These are phyloP conservation scores for Suhomyces panamericanus DNA, from an alignment of 1,139 yeast species.

Conservation along the genomic window DNA sequence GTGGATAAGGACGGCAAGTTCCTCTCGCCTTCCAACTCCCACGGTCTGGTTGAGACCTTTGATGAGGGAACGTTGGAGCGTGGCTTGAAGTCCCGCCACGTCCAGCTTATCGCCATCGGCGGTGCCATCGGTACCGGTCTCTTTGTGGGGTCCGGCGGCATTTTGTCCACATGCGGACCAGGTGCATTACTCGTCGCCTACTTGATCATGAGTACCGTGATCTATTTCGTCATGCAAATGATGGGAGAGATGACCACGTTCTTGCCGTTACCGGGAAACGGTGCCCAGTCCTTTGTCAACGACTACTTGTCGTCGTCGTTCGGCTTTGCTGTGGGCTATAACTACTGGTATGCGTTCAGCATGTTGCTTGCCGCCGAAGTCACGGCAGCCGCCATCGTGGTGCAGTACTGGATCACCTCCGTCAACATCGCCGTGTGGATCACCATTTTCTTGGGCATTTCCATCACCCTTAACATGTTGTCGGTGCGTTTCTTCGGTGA, in stretches of 20 bases:
- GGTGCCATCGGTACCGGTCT: conserved; percentile 47
- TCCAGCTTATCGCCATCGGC: conserved; percentile 40
- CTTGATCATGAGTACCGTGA: conserved; percentile 49
- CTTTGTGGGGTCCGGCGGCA: conserved; percentile 50
- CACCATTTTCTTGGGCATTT: conserved; percentile 44
- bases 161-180: conserved; percentile 50
- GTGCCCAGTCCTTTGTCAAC: conserved; percentile 40
- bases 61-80: conserved; percentile 28
- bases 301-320: conserved; percentile 38
- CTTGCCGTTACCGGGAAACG: conserved; percentile 52
- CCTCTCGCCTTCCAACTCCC: conserved; percentile 26
- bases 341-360: conserved; percentile 51
- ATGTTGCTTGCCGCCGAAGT: conserved; percentile 52
- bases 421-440: conserved; percentile 57
- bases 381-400: conserved; percentile 53
- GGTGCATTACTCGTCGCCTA: conserved; percentile 50
- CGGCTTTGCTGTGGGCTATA: conserved; percentile 51
- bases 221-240: conserved; percentile 57
- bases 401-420: conserved; percentile 56
- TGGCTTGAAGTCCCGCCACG: conserved; percentile 42
- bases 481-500: conserved; percentile 61
- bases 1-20: conserved; percentile 34
- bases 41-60: conserved; percentile 19
- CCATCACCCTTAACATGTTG: conserved; percentile 41
- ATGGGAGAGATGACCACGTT: conserved; percentile 64